These are phyloP conservation scores for Pontederia paniculata DNA, from an alignment of 176 grass and related monocot species.

Conservation along the genomic window DNA sequence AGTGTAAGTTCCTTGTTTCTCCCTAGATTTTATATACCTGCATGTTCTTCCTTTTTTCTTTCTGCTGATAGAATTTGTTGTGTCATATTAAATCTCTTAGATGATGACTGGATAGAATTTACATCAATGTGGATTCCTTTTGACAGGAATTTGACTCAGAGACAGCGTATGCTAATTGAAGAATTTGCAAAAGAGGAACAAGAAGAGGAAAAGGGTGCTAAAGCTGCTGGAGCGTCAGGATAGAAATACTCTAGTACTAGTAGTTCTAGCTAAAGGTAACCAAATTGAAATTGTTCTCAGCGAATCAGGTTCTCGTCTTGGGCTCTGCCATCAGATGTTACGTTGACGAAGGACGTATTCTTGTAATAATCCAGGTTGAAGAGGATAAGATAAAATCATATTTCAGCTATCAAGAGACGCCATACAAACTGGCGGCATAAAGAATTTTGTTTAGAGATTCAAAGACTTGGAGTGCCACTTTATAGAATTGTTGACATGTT, in stretches of 20 bases:
- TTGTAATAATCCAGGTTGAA: too few species aligned
- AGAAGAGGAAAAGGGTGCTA: slow-evolving; percentile 47
- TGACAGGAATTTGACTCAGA: slow-evolving; percentile 65
- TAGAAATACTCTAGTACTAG: slow-evolving; percentile 9
- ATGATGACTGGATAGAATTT: neutral
- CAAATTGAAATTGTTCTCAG: neutral
- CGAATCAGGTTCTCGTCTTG: neutral
- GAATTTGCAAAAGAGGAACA: slow-evolving; percentile 91
- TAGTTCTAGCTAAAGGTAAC: neutral
- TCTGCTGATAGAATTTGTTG: neutral
- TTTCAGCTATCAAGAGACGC: too few species aligned
- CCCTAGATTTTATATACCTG: neutral
- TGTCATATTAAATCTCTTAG: neutral
- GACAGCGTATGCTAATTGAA: slow-evolving; percentile 48
- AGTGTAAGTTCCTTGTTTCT: slow-evolving; percentile 30
- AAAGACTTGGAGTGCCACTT: too few species aligned
- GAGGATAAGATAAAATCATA: too few species aligned
- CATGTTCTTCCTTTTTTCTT: neutral
- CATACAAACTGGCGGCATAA: too few species aligned
- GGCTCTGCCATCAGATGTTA: too few species aligned
- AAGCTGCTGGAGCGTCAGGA: slow-evolving; percentile 61
- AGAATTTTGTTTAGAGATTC: too few species aligned
- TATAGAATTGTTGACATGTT: too few species aligned
- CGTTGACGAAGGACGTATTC: too few species aligned
- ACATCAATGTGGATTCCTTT: neutral